Evolutionary conservation across 768 basidiomycete genomes (phyloP), one percentile per base, ranked within the genome.

Genomic region (Suillus discolor): DNA sequence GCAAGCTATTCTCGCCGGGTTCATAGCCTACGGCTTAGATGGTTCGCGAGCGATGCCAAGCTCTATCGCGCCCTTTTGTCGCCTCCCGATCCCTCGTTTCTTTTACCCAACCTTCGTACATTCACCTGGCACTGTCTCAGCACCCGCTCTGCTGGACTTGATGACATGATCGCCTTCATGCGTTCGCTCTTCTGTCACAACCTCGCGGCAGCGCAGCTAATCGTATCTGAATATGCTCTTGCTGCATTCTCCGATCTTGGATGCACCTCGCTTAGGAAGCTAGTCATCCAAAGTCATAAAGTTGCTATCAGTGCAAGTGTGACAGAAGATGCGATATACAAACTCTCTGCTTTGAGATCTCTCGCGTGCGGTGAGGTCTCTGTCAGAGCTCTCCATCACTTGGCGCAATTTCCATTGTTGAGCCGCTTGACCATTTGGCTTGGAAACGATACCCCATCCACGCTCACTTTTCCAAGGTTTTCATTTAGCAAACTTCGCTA

Each of bases 1-100:
- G 69, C 73, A 28, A 65, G 72, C 23, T 75, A 77, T 57, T 51
- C 74, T 20, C 71, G 68, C 34, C 71, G 75, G 23, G 74, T 75
- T 6, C 76, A 74, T 38, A 77, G 72, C n/a, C 62, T 75, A 53
- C 25, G 73, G 73, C 62, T 77, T 73, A 41, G 74, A 76, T 66
- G 70, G 74, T 57, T 60, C 20, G 75, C 71, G 3, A 75, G 73
- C 1, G 68, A 75, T 49, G 54, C 57, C 2, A 66, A 57, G 20
- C 73, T 75, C 13, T 75, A 75, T 53, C 4, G 20, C 47, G 64
- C 68, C 0, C 73, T 75, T 42, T 47, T 68, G 0, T 36, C 51
- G 0, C 72, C 69, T 0, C 74, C 74, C 0, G 5, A 59, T 63
- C 28, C n/a, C 70, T 55, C 62, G 59, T 16, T 59, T 69, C 61